Evolutionary conservation across 2,329 filamentous ascomycete species (phyloP).

Genomic region (Alternaria incomplexa): DNA sequence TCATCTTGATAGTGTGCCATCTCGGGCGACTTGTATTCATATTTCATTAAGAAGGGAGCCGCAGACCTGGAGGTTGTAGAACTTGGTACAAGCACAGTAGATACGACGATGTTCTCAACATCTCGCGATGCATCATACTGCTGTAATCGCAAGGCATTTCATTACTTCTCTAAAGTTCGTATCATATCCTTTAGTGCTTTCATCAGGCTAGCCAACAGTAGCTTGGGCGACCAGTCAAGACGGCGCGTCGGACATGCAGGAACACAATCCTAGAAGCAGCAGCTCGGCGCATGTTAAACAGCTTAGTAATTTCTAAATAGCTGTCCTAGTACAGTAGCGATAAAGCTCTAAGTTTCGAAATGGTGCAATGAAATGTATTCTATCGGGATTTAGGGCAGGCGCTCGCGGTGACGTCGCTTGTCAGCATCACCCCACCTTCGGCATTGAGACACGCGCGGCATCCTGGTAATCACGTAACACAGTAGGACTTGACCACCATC

Average conservation of each 20-base stretch:
- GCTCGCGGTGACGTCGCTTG: conserved; percentile 4
- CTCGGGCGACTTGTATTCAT: neutral
- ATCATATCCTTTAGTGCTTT: neutral
- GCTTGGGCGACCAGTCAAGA: neutral
- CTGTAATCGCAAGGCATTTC: neutral
- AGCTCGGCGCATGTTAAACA: neutral
- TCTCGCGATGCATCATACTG: neutral
- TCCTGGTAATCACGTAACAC: neutral
- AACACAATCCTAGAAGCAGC: neutral
- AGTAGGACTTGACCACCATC: neutral
- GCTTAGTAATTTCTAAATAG: no score
- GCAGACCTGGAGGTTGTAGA: neutral
- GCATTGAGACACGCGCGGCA: neutral
- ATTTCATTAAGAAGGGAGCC: neutral
- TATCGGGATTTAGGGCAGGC: neutral
- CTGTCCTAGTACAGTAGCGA: neutral
- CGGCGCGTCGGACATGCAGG: neutral
- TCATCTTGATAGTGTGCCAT: neutral
- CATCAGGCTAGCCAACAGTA: neutral
- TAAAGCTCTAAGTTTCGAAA: neutral
- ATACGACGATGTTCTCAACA: neutral
- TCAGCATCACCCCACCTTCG: conserved; percentile 12
- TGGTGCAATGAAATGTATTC: neutral
- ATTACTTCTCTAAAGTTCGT: neutral
- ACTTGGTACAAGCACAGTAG: neutral